Percentiles rank a stretch among this genome's conserved stretches.
These are phyloP conservation scores for Acidomyces sp. DNA, from an alignment of 495 filamentous ascomycete genomes.

Conservation along the genomic window DNA sequence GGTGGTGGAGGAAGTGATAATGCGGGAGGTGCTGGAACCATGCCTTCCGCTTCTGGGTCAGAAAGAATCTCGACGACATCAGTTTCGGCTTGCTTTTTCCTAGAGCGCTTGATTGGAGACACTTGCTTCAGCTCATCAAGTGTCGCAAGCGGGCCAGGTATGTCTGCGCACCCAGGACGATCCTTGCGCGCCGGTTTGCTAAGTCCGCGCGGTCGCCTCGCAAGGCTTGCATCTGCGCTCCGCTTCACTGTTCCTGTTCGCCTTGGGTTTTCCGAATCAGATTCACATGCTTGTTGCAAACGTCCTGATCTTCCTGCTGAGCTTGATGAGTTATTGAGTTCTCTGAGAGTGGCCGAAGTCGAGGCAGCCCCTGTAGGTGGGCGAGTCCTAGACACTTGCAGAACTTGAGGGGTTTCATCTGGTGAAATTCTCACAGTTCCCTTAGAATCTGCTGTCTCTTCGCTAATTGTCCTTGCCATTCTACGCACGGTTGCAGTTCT, in stretches of 20 bases:
- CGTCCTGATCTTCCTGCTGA: constrained; percentile 1
- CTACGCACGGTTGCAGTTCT: constrained; percentile 11
- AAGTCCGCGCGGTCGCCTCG: constrained; percentile 14
- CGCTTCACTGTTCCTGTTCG: constrained; percentile 8
- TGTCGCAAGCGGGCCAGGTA: constrained; percentile 12
- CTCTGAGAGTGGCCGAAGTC: constrained; percentile 7
- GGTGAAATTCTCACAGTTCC: constrained; percentile 9
- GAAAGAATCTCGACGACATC: constrained; percentile 21
- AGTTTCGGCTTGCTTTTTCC: constrained; percentile 4
- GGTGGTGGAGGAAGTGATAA: constrained; percentile 9
- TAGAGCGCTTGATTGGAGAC: constrained; percentile 5
- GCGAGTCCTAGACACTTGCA: constrained; percentile 9
- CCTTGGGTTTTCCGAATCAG: constrained; percentile 5
- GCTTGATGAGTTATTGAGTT: constrained; percentile 5
- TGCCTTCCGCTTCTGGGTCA: constrained; percentile 11
- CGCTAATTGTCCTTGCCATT: constrained; percentile 18
- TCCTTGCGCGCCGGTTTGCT: constrained; percentile 3
- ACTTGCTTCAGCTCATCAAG: constrained; percentile 16
- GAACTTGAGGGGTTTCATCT: constrained; percentile 5
- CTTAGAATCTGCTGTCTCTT: constrained; percentile 14
- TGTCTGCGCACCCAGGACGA: constrained; percentile 14
- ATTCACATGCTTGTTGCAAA: constrained; percentile 2
- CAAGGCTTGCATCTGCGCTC: constrained; percentile 18
- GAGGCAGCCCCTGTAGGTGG: background rate
- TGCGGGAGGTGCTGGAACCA: background rate